Conservation (phyloP, 805 yeast species). For the Ascoidea asiatica region DNA sequence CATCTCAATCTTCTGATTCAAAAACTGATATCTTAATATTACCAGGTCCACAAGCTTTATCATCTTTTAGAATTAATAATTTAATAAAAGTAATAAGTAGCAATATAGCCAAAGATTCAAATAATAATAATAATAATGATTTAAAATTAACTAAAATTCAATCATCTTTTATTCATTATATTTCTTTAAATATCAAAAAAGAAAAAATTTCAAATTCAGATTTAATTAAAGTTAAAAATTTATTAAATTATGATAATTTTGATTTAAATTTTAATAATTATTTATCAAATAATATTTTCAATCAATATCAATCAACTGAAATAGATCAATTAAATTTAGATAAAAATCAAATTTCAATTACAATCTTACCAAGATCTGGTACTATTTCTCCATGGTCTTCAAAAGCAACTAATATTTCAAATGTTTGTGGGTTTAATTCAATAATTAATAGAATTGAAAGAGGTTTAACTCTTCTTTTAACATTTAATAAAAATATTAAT, state of each 20-base stretch:
- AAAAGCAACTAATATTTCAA: slow-evolving; percentile 89
- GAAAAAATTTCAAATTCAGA: slow-evolving; percentile 10
- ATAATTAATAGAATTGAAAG: slow-evolving; percentile 80
- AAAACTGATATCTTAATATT: slow-evolving; percentile 38
- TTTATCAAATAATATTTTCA: slow-evolving; percentile 1
- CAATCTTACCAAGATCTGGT: slow-evolving; percentile 85
- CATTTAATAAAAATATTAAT: slow-evolving; percentile 12
- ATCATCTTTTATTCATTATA: slow-evolving; percentile 70
- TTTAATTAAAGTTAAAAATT: slow-evolving; percentile 12
- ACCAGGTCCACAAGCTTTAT: slow-evolving; percentile 86
- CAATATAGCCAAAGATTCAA: slow-evolving; percentile 34
- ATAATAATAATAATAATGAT: too few relatives aligned
- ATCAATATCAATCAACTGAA: slow-evolving; percentile 12
- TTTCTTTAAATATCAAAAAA: slow-evolving; percentile 34
- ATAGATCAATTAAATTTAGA: slow-evolving; percentile 18
- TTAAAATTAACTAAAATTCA: slow-evolving; percentile 60
- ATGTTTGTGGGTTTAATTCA: slow-evolving; percentile 69
- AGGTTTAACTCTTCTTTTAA: slow-evolving; percentile 65
- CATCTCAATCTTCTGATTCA: too few relatives aligned
- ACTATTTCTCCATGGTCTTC: slow-evolving; percentile 99
- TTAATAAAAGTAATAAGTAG: slow-evolving; percentile 62
- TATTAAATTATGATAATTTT: slow-evolving; percentile 14
- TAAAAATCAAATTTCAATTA: slow-evolving; percentile 40
- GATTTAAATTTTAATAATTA: slow-evolving; percentile 15
- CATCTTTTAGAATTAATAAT: slow-evolving; percentile 70